Evolutionary conservation across 371 early-diverging fungal species (phyloP).

Genomic region (Mortierella polycephala): DNA sequence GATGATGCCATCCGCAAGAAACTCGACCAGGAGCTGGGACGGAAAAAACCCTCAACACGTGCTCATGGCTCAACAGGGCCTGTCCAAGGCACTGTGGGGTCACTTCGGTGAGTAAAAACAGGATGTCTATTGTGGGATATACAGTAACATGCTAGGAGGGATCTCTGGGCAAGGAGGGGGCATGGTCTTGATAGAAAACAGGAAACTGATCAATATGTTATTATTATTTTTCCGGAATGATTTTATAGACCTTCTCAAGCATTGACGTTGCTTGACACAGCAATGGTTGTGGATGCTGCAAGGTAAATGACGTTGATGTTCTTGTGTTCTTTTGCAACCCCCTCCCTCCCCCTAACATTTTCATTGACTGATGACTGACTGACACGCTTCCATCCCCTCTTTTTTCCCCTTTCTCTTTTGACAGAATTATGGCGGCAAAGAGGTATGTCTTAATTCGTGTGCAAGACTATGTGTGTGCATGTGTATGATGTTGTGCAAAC

Average conservation of each 20-base stretch:
- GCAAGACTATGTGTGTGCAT: background rate
- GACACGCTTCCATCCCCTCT: slow-evolving; percentile 1
- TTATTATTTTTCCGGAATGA: background rate
- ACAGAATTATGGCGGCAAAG: slow-evolving; percentile 54
- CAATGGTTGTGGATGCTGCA: slow-evolving; percentile 51
- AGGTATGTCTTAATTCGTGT: slow-evolving; percentile 21
- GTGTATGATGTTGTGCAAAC: background rate
- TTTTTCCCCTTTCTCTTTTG: background rate
- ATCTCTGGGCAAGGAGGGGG: background rate
- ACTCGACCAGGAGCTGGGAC: slow-evolving; percentile 75
- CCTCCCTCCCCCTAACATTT: no score
- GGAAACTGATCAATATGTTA: background rate
- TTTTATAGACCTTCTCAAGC: slow-evolving; percentile 43
- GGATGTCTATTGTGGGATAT: no score
- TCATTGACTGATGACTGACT: no score
- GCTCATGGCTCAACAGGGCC: slow-evolving; percentile 37
- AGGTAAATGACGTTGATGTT: slow-evolving; percentile 26
- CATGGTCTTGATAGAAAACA: background rate
- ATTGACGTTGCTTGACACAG: slow-evolving; percentile 39
- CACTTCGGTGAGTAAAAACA: slow-evolving; percentile 65
- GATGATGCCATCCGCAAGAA: slow-evolving; percentile 78
- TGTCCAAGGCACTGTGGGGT: slow-evolving; percentile 75
- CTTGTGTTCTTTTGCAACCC: background rate
- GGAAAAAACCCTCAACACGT: slow-evolving; percentile 57
- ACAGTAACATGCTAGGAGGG: background rate